These are phyloP conservation scores for Cadophora sp. DNA, from an alignment of 2,329 filamentous ascomycete genomes.

Conservation along the genomic window DNA sequence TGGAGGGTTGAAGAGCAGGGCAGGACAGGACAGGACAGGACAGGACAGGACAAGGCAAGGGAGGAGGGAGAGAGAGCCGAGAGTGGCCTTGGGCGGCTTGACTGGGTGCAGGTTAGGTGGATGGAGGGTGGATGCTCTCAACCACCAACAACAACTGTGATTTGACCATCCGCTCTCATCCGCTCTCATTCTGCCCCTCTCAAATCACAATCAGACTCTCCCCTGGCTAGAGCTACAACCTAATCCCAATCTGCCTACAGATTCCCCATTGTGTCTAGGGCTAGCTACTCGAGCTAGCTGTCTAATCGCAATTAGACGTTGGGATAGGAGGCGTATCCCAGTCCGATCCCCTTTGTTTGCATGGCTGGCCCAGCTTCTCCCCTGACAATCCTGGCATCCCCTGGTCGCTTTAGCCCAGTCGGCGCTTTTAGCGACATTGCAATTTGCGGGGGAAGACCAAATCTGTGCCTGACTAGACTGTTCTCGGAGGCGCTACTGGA, in stretches of 20 bases:
- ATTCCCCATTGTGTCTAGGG: not conserved
- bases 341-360: slow-evolving; percentile 3
- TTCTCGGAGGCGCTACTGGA: not conserved
- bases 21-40: too few relatives aligned
- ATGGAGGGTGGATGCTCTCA: too few relatives aligned
- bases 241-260: slow-evolving; percentile 3
- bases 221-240: not conserved
- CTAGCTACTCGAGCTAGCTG: not conserved
- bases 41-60: too few relatives aligned
- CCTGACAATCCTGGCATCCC: not conserved
- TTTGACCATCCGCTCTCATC: not conserved
- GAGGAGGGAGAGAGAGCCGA: too few relatives aligned
- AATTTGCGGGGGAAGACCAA: slow-evolving; percentile 15
- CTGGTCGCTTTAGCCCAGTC: slow-evolving; percentile 11
- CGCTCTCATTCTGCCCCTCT: not conserved
- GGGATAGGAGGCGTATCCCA: not conserved
- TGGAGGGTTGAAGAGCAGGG: too few relatives aligned
- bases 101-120: not conserved
- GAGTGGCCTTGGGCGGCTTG: not conserved
- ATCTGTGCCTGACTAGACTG: slow-evolving; percentile 16
- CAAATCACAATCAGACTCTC: not conserved
- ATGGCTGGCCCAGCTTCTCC: not conserved
- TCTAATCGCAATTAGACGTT: not conserved
- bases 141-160: not conserved
- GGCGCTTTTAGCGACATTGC: slow-evolving; percentile 14